Evolutionary conservation across 2,329 filamentous ascomycete species (phyloP).

Genomic region (Sporothrix curviconia): DNA sequence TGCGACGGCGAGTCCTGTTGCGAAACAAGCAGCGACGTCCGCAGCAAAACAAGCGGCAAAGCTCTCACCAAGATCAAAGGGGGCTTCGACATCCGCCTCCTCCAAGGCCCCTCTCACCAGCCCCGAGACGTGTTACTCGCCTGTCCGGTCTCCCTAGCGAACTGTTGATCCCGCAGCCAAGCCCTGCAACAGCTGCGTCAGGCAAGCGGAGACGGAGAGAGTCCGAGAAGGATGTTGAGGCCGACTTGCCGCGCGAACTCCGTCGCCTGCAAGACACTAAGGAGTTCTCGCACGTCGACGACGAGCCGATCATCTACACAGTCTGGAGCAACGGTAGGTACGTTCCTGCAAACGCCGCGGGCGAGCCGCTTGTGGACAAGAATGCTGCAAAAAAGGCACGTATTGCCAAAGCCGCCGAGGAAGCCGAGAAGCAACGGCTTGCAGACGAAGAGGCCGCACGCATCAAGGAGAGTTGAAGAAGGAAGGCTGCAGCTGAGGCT

Average conservation of each 20-base stretch:
- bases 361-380: slow-evolving; percentile 29
- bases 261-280: slow-evolving; percentile 55
- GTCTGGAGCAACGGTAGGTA: slow-evolving; percentile 62
- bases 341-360: slow-evolving; percentile 35
- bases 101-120: not conserved
- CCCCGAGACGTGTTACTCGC: slow-evolving; percentile 37
- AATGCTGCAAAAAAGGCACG: slow-evolving; percentile 22
- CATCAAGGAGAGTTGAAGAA: too few relatives aligned
- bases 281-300: slow-evolving; percentile 54
- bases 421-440: slow-evolving; percentile 21
- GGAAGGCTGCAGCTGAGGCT: slow-evolving; percentile 24
- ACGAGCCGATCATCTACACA: slow-evolving; percentile 49
- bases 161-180: slow-evolving; percentile 38
- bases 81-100: not conserved
- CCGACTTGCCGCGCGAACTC: slow-evolving; percentile 42
- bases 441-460: slow-evolving; percentile 8
- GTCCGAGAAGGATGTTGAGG: slow-evolving; percentile 21
- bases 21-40: not conserved
- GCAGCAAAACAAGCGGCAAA: not conserved
- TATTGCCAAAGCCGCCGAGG: slow-evolving; percentile 21
- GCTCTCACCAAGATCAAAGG: not conserved
- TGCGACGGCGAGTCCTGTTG: not conserved
- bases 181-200: slow-evolving; percentile 30
- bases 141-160: slow-evolving; percentile 37
- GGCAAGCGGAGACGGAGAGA: slow-evolving; percentile 54